A percentile compares a stretch with the other conserved stretches of the same genome.
These are phyloP conservation scores for Hyaloscypha hepaticicola DNA, from an alignment of 495 filamentous ascomycete species.

Conservation along the genomic window DNA sequence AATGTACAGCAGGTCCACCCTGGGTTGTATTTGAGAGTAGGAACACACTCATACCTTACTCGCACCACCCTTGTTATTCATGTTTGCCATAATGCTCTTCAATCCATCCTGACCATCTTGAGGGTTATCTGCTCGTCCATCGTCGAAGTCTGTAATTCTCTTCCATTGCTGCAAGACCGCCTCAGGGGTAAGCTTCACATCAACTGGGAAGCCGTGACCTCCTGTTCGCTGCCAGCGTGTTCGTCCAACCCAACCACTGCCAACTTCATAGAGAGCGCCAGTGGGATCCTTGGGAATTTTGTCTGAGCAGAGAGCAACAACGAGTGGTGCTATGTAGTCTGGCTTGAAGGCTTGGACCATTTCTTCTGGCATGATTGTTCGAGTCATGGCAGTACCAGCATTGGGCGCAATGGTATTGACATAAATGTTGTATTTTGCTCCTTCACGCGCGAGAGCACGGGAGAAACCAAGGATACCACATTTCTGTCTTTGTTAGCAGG, in stretches of 20 bases:
- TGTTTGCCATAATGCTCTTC: slow-evolving; percentile 88
- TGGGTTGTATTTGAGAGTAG: neutral
- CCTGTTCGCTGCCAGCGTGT: slow-evolving; percentile 95
- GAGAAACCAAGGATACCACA: slow-evolving; percentile 93
- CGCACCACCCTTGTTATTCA: slow-evolving; percentile 59
- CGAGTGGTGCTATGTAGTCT: slow-evolving; percentile 93
- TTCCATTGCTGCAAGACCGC: slow-evolving; percentile 76
- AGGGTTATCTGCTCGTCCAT: slow-evolving; percentile 87
- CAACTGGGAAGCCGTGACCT: slow-evolving; percentile 89
- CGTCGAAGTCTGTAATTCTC: slow-evolving; percentile 82
- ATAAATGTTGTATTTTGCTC: slow-evolving; percentile 95
- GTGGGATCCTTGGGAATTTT: slow-evolving; percentile 79
- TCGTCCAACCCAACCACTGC: slow-evolving; percentile 87
- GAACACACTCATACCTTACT: slow-evolving; percentile 31
- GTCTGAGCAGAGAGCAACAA: slow-evolving; percentile 86
- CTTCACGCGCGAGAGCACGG: slow-evolving; percentile 88
- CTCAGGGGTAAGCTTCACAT: slow-evolving; percentile 85
- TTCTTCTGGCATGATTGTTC: slow-evolving; percentile 93
- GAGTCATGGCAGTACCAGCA: slow-evolving; percentile 94
- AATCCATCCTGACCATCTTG: slow-evolving; percentile 72
- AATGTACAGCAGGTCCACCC: slow-evolving; percentile 27
- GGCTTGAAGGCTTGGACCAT: slow-evolving; percentile 99
- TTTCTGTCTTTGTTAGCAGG: slow-evolving; percentile 55
- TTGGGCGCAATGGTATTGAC: slow-evolving; percentile 99
- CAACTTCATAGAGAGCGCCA: slow-evolving; percentile 92